Conservation (phyloP, 176 grass and related monocot genomes). For the Saccharum officinarum region DNA sequence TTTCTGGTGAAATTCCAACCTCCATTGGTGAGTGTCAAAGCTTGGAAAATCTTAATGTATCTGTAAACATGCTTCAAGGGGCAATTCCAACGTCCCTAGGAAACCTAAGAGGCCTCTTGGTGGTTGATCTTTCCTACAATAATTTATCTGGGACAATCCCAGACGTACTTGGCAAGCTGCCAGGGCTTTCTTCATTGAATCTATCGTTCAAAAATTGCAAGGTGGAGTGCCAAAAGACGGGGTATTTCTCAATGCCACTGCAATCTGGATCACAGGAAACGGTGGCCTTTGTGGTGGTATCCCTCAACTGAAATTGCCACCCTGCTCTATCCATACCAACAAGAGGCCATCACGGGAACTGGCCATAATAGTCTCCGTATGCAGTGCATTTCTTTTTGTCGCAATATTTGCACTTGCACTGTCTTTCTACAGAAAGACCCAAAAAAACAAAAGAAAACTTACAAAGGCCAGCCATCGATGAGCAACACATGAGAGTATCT, state of each 20-base stretch:
- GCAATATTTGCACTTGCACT: too few species aligned
- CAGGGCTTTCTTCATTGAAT: conserved; percentile 24
- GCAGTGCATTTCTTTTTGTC: too few species aligned
- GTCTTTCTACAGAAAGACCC: too few species aligned
- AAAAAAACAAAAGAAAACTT: too few species aligned
- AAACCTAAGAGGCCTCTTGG: conserved; percentile 25
- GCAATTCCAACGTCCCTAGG: conserved; percentile 35
- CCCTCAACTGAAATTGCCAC: conserved; percentile 1
- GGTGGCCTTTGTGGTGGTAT: conserved; percentile 36
- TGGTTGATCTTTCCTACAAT: conserved; percentile 45
- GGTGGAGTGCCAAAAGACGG: conserved; percentile 16
- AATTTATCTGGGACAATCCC: conserved; percentile 47
- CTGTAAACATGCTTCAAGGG: conserved; percentile 42
- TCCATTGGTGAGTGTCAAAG: conserved; percentile 35
- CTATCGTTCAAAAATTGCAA: conserved; percentile 60
- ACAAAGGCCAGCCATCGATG: too few species aligned
- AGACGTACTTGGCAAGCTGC: conserved; percentile 7
- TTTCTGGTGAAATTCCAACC: conserved; percentile 46
- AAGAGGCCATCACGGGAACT: neutral
- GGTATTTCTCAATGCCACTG: conserved; percentile 34
- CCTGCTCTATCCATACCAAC: neutral
- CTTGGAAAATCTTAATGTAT: conserved; percentile 35
- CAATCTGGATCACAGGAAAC: conserved; percentile 35
- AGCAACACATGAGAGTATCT: too few species aligned
- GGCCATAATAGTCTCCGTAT: too few species aligned